A percentile compares a stretch with the other conserved stretches of the same genome.
Conservation (phyloP, 768 basidiomycete species). For the Podaxis sp. region DNA sequence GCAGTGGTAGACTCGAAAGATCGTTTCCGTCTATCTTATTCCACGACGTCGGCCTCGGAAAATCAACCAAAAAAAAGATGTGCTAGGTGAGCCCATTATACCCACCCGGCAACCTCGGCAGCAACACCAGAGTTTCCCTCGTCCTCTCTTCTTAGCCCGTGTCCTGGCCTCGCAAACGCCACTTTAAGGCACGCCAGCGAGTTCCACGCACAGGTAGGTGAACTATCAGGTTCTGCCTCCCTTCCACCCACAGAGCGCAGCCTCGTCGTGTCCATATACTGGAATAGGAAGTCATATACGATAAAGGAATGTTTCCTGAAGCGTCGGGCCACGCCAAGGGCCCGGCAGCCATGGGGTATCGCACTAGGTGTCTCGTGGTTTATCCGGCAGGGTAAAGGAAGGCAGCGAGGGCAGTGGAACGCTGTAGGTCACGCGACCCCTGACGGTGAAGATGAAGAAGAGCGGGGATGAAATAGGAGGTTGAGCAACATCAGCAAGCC, state of each 20-base stretch:
- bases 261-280: not conserved
- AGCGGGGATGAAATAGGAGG: not conserved
- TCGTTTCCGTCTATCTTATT: not conserved
- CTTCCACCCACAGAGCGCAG: not conserved
- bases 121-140: not conserved
- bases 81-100: not conserved
- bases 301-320: not conserved
- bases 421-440: not conserved
- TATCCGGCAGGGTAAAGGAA: not conserved
- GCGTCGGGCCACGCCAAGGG: not conserved
- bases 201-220: not conserved
- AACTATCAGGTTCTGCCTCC: not conserved
- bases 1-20: conserved; percentile 16
- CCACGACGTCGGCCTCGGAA: not conserved
- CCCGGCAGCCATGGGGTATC: not conserved
- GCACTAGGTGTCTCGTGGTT: not conserved
- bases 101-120: not conserved
- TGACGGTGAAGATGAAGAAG: not conserved
- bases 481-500: not conserved
- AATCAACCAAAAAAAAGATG: not conserved
- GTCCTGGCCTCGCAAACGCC: not conserved
- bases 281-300: not conserved
- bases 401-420: not conserved
- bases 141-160: not conserved
- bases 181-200: not conserved